These are phyloP conservation scores for Elsinoe ampelina DNA, from an alignment of 2,329 filamentous ascomycete species.

Conservation along the genomic window DNA sequence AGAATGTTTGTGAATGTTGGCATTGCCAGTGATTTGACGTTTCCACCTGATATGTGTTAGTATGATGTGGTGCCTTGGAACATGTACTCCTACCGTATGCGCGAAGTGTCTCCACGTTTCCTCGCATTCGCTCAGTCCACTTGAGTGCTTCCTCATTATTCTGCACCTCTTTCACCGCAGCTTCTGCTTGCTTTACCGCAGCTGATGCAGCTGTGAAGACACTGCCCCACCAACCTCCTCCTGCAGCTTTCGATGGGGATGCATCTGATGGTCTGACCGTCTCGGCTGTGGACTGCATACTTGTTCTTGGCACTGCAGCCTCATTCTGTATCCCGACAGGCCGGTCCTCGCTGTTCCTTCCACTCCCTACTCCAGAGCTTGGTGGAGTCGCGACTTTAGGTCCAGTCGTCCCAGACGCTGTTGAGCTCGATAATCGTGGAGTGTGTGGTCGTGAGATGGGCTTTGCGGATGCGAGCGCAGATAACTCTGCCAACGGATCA, in stretches of 20 bases:
- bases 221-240: conserved; percentile 83
- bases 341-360: conserved; percentile 58
- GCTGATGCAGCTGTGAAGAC: conserved; percentile 71
- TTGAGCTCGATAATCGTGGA: conserved; percentile 53
- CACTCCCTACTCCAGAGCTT: conserved; percentile 39
- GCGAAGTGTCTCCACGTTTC: conserved; percentile 71
- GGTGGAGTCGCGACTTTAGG: conserved; percentile 39
- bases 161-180: conserved; percentile 87
- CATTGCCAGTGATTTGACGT: conserved; percentile 74
- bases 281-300: conserved; percentile 12
- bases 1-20: conserved; percentile 93
- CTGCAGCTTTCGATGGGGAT: conserved; percentile 26
- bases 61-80: conserved; percentile 7
- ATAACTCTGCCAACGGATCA: conserved; percentile 80
- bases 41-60: conserved; percentile 56
- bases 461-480: conserved; percentile 64
- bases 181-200: conserved; percentile 88
- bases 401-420: conserved; percentile 31
- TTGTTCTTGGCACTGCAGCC: conserved; percentile 51
- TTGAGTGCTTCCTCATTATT: conserved; percentile 93
- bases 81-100: conserved; percentile 57
- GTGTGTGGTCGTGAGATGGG: conserved; percentile 69
- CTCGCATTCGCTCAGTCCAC: conserved; percentile 89
- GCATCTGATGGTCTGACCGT: conserved; percentile 8
- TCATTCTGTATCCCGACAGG: conserved; percentile 43